Conservation (phyloP, 176 grass and related monocot genomes). For the Bothriochloa decipiens region DNA sequence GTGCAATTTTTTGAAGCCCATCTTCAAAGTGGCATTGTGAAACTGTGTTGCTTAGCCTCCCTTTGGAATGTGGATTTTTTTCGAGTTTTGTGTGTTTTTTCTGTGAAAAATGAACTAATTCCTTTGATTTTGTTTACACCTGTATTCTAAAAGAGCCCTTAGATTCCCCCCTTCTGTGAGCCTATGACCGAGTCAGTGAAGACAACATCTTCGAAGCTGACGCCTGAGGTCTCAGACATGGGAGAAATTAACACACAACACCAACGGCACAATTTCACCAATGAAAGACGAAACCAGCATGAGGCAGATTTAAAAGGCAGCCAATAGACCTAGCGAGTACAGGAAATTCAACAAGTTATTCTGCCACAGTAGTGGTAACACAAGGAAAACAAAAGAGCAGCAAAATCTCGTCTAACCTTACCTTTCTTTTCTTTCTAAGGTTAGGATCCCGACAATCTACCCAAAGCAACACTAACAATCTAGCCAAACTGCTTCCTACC, state of each 20-base stretch:
- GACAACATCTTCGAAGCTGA: not conserved
- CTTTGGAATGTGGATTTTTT: too few species aligned
- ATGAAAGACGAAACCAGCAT: not conserved
- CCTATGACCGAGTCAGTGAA: not conserved
- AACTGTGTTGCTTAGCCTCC: not conserved
- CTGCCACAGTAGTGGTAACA: not conserved
- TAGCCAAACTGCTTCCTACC: not conserved
- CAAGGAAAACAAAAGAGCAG: slow-evolving; percentile 1
- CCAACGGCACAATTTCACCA: not conserved
- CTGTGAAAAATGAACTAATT: not conserved
- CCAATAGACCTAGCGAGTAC: not conserved
- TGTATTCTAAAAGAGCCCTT: too few species aligned
- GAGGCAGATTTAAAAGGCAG: not conserved
- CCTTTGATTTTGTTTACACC: too few species aligned
- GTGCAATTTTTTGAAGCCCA: too few species aligned
- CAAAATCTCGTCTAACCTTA: slow-evolving; percentile 12
- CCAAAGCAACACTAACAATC: not conserved
- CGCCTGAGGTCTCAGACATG: not conserved
- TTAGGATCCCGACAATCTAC: slow-evolving; percentile 21
- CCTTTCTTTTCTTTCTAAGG: not conserved
- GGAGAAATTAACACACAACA: not conserved
- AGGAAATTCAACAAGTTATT: not conserved
- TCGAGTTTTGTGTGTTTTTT: not conserved
- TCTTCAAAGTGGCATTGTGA: not conserved
- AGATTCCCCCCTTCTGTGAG: not conserved